phyloP scores from a whole-genome alignment of 169 alveolate genomes.

The Plasmodium gaboni region DNA sequence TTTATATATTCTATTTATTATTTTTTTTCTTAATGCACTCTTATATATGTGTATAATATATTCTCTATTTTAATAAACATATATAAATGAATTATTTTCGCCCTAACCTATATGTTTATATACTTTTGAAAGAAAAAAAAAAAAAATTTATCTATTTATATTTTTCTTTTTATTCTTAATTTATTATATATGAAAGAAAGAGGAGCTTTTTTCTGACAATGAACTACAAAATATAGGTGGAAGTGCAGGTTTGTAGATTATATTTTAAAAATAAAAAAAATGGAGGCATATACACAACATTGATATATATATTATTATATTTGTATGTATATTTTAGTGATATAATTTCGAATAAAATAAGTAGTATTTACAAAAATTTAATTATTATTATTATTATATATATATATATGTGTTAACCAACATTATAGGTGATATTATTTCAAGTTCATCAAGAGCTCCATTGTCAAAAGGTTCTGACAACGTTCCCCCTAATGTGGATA shows the following conservation, averaged over 20 bases:
- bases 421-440: conserved; percentile 62
- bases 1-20: too few species aligned
- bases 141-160: not conserved
- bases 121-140: not conserved
- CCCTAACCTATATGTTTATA: too few species aligned
- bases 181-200: conserved; percentile 38
- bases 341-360: too few species aligned
- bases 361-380: too few species aligned
- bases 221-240: conserved; percentile 73
- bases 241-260: conserved; percentile 60
- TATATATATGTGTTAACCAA: not conserved
- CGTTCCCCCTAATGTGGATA: conserved; percentile 26
- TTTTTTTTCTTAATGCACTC: too few species aligned
- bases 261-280: conserved; percentile 12
- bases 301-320: too few species aligned
- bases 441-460: conserved; percentile 68
- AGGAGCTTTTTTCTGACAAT: conserved; percentile 36
- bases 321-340: too few species aligned
- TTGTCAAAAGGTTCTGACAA: conserved; percentile 3
- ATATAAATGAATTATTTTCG: too few species aligned
- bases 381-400: too few species aligned
- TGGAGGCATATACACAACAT: too few species aligned
- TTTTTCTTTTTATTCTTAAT: conserved; percentile 10
- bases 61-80: too few species aligned
- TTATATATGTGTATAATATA: too few species aligned